These are phyloP conservation scores for Rhizophora apiculata DNA, from an alignment of 345 rosid species.

Conservation along the genomic window DNA sequence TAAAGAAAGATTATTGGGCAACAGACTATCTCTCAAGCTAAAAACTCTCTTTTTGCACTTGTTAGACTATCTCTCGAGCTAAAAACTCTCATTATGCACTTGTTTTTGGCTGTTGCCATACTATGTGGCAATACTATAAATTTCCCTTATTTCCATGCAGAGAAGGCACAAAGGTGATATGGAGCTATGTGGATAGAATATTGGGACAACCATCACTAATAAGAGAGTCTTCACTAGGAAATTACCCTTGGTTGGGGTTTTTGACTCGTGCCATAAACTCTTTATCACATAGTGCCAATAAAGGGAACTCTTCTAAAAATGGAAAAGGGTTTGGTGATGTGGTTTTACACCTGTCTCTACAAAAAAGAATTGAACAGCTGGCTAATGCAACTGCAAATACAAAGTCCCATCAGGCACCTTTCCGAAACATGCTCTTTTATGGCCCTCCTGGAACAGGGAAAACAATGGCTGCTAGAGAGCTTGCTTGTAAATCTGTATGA, in stretches of 20 bases:
- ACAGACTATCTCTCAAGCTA: neutral
- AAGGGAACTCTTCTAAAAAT: slow-evolving; percentile 40
- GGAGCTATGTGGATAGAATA: slow-evolving; percentile 97
- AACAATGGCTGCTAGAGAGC: slow-evolving; percentile 97
- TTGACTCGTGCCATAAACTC: slow-evolving; percentile 43
- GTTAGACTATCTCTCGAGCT: neutral
- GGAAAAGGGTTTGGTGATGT: slow-evolving; percentile 93
- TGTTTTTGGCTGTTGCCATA: neutral
- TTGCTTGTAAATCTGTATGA: slow-evolving; percentile 86
- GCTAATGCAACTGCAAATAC: slow-evolving; percentile 95
- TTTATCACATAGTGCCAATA: slow-evolving; percentile 41
- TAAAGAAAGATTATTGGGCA: too few relatives aligned
- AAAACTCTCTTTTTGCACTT: neutral
- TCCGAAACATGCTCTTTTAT: slow-evolving; percentile 88
- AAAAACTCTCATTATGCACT: neutral
- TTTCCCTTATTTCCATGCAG: slow-evolving; percentile 38
- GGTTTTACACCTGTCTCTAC: slow-evolving; percentile 80
- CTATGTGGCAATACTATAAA: neutral
- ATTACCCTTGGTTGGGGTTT: slow-evolving; percentile 92
- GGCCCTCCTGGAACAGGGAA: slow-evolving; percentile 99
- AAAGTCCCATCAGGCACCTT: slow-evolving; percentile 91
- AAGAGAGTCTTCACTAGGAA: slow-evolving; percentile 94
- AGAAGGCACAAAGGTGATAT: slow-evolving; percentile 96
- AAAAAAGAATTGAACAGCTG: slow-evolving; percentile 78
- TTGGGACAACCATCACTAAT: slow-evolving; percentile 95